Conservation (phyloP, 139 green algal genomes). For the Trebouxia sp. region DNA sequence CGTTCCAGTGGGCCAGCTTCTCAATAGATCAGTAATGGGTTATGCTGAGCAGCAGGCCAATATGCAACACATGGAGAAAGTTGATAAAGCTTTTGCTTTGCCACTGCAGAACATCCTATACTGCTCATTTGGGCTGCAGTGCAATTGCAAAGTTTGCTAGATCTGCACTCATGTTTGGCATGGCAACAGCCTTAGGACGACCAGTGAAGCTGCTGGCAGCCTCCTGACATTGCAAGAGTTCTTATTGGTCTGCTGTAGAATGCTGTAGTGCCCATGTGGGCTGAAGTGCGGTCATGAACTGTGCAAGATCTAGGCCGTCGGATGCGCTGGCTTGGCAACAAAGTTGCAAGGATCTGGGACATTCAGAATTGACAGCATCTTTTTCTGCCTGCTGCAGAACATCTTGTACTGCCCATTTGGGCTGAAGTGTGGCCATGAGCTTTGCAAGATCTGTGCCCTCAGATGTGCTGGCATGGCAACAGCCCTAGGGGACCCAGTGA, state of each 20-base stretch:
- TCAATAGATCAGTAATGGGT: background rate
- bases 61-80: no score
- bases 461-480: slow-evolving; percentile 10
- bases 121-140: slow-evolving; percentile 36
- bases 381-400: slow-evolving; percentile 26
- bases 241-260: no score
- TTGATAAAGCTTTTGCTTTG: background rate
- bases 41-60: background rate
- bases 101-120: slow-evolving; percentile 46
- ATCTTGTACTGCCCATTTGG: slow-evolving; percentile 48
- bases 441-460: slow-evolving; percentile 47
- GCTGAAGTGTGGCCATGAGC: slow-evolving; percentile 50
- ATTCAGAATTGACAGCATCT: no score
- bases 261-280: no score
- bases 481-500: background rate
- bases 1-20: no score
- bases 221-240: no score
- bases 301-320: slow-evolving; percentile 41
- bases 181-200: no score
- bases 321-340: background rate
- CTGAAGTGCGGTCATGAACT: slow-evolving; percentile 51
- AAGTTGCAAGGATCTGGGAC: background rate
- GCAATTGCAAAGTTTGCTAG: background rate
- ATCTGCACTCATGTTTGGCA: background rate
- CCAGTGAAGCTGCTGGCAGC: no score